These are phyloP conservation scores for Hypoxylon sp. DNA, from an alignment of 2,329 filamentous ascomycete genomes.

Conservation along the genomic window DNA sequence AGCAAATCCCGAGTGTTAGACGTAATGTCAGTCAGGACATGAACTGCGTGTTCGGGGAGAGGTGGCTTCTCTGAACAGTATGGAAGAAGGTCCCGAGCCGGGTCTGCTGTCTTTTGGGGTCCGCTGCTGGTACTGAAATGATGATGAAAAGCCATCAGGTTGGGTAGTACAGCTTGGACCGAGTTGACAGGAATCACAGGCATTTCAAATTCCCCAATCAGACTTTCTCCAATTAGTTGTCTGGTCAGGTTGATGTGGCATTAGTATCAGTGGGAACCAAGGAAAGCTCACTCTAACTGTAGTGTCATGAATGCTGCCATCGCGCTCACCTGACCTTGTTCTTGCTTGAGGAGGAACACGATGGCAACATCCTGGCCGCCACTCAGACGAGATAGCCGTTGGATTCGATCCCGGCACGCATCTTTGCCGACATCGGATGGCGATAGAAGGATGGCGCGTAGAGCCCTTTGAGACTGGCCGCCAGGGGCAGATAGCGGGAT, in stretches of 20 bases:
- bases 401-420: slow-evolving; percentile 51
- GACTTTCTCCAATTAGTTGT: slow-evolving; percentile 46
- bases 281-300: slow-evolving; percentile 57
- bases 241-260: not conserved
- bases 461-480: slow-evolving; percentile 38
- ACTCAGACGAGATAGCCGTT: slow-evolving; percentile 57
- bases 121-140: slow-evolving; percentile 44
- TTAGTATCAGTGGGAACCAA: not conserved
- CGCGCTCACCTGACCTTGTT: slow-evolving; percentile 42
- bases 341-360: slow-evolving; percentile 57
- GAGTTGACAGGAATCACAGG: slow-evolving; percentile 59
- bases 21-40: slow-evolving; percentile 51
- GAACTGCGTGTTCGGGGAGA: slow-evolving; percentile 47
- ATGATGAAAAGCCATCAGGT: slow-evolving; percentile 55
- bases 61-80: slow-evolving; percentile 49
- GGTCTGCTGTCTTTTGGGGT: slow-evolving; percentile 28
- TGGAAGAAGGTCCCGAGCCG: slow-evolving; percentile 50
- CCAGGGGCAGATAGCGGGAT: slow-evolving; percentile 50
- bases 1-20: slow-evolving; percentile 49
- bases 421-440: slow-evolving; percentile 52
- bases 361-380: slow-evolving; percentile 56
- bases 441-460: slow-evolving; percentile 58
- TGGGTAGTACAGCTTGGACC: slow-evolving; percentile 51
- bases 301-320: slow-evolving; percentile 56
- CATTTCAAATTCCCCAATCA: slow-evolving; percentile 51